Evolutionary conservation across 495 filamentous ascomycete species (phyloP), one percentile per base, ranked within the genome.

Genomic region (Bacidia rubella): DNA sequence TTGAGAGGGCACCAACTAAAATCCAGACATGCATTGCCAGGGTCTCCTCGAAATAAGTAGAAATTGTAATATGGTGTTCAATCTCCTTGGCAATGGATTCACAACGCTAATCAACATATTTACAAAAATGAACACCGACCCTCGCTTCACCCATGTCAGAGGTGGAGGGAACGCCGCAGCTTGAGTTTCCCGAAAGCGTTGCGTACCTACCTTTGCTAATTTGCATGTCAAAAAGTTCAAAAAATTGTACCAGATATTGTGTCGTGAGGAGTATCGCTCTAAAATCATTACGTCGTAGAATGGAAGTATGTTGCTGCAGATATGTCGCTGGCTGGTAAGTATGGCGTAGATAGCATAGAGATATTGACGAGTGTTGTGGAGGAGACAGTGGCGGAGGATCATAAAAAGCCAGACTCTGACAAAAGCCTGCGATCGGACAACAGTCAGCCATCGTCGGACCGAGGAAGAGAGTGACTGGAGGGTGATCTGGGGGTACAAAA

Each of bases 391-490:
- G 15, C 5, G 29, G 29, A 35, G 15, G 29, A 15, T 74, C 78
- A 85, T 65, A 86, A 70, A 71, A 86, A 86, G 62, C 82, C 82
- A 55, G 82, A 86, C 69, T 86, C 82, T 55, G 80, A 82, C 46
- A 86, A 71, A 56, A 86, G 73, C 70, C 82, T 86, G 67, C 55
- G 57, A 63, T 49, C 63, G n/a, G n/a, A n/a, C n/a, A n/a, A 59
- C 57, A 25, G 47, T 54, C 22, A 59, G 52, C 51, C 27, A 42
- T 48, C 5, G 4, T 22, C 54, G 65, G 67, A 68, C 71, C 67
- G 42, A 27, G 40, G 40, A n/a, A 48, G 42, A 48, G 23, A 21
- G 35, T 20, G 20, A 1, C n/a, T 22, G 7, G 12, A 19, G 21
- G 25, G 21, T 41, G 29, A 41, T 26, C 27, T 44, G 39, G 25